Evolutionary conservation across 495 filamentous ascomycete species (phyloP), one percentile per base, ranked within the genome.

Genomic region (Aspergillus biplanus): DNA sequence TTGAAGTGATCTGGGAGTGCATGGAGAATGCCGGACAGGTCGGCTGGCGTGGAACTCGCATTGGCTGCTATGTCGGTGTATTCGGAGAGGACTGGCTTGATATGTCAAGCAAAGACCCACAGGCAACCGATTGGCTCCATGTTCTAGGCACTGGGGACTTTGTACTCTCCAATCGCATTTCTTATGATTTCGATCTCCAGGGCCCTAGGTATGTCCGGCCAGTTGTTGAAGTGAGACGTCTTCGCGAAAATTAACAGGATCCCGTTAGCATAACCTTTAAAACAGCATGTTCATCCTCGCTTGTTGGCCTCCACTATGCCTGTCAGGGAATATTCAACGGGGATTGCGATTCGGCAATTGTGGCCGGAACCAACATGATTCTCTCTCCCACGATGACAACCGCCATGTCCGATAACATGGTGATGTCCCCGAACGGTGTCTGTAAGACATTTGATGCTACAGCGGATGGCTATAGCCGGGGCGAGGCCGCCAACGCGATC

Each of bases 21-120:
- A 32, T 73, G 2, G 69, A 73, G 39, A 65, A 46, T 21, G 75
- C 77, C 0, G 84, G 85, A 1, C 75, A 79, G 59, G 64, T 63
- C 7, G 44, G 69, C 50, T 50, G 27, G 42, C 21, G 44, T 16
- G 56, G 56, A 1, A 31, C 42, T 4, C 34, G 35, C 13, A 50
- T 21, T 7, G 56, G 44, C 0, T 31, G 34, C 5, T 59, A 34
- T 33, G 56, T 59, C 7, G 56, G 56, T 4, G 70, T 57, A 11
- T 84, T 78, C 63, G 13, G 8, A 13, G 37, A 39, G 37, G 37
- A 39, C 3, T 39, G 37, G 37, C 37, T 8, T 7, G 37, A 39
- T 39, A 39, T 39, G 37, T 13, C 7, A 13, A 39, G 13, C 13
- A 7, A 8, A 1, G 37, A 39, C 37, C 7, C 37, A 1, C 37